Base-by-base conservation (phyloP, 345 rosid species). In the Camelina laxa region DNA sequence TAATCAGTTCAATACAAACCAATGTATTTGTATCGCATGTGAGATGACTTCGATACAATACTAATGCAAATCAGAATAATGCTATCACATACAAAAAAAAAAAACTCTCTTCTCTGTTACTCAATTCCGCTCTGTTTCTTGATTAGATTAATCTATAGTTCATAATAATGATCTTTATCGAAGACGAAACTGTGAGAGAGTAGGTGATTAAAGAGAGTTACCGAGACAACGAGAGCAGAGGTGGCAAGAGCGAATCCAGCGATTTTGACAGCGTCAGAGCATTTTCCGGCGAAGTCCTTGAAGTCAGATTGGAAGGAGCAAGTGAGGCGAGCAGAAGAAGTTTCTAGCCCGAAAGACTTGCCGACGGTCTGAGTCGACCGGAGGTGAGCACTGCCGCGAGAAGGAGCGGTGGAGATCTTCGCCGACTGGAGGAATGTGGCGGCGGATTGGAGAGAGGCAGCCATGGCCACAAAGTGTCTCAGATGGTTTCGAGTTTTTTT, bases 191-290 rank as follows among this genome's bases (percentile, higher is more conserved):
- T 0, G 59, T 12, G 16, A 11, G 0, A 24, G 15, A 42, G 67
- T 1, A 22, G 20, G 41, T 14, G 33, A 16, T 20, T 22, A 20
- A 15, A 22, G 27, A 51, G 16, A 71, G 62, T 56, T 83, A 93
- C 97, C 84, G 98, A 91, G 81, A 73, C 95, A n/a, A 94, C 91
- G 50, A 94, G 93, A 47, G 98, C 98, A 12, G 97, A 94, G 35
- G 98, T 88, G 19, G 98, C 98, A 17, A 94, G 96, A 58, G 96
- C 92, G 49, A 91, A 88, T 21, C 96, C 93, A 51, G 93, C 92
- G 2, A 94, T 69, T 86, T 91, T 91, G 75, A 88, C 73, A 49
- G 88, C 95, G 72, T 89, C 97, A 4, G 75, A 64, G 69, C 84
- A 90, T 84, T 90, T 91, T 14, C 73, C 85, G 65, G 96, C 86